Evolutionary conservation across 108 stramenopile genomes (phyloP).

Genomic region (Skeletonema potamos): DNA sequence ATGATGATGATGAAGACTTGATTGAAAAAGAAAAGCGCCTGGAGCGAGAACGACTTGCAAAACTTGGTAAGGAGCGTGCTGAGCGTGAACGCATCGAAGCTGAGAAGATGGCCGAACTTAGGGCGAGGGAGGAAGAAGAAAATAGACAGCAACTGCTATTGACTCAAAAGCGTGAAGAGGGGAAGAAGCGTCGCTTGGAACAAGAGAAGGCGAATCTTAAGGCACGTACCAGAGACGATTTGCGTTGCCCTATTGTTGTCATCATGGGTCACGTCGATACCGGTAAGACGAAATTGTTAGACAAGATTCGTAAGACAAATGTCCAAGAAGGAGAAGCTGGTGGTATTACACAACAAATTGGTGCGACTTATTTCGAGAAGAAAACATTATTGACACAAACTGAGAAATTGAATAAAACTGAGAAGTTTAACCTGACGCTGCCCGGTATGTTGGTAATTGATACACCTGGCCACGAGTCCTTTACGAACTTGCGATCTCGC

Average conservation of each 20-base stretch:
- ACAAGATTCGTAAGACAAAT: conserved; percentile 99
- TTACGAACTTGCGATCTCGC: conserved; percentile 95
- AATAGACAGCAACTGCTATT: conserved; percentile 46
- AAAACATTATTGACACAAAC: conserved; percentile 87
- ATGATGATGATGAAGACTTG: conserved; percentile 84
- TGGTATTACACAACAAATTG: conserved; percentile 99
- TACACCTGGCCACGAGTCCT: conserved; percentile 99
- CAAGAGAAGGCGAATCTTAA: conserved; percentile 85
- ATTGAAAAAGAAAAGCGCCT: conserved; percentile 85
- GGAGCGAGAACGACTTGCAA: conserved; percentile 76
- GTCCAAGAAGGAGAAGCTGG: conserved; percentile 99
- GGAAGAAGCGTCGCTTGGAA: conserved; percentile 68
- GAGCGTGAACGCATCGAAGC: conserved; percentile 84
- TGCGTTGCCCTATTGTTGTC: conserved; percentile 96
- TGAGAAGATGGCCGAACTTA: conserved; percentile 59
- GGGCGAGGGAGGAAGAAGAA: conserved; percentile 61
- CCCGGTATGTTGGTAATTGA: conserved; percentile 99
- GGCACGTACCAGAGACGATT: conserved; percentile 83
- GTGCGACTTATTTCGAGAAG: conserved; percentile 98
- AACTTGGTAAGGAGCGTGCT: conserved; percentile 77
- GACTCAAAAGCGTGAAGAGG: conserved; percentile 81
- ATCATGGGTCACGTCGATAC: conserved; percentile 99
- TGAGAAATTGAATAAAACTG: conserved; percentile 79
- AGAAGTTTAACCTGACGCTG: conserved; percentile 84
- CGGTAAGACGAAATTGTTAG: conserved; percentile 98